Conservation (phyloP, 164 flowering plant species). For the Chimonanthus praecox region DNA sequence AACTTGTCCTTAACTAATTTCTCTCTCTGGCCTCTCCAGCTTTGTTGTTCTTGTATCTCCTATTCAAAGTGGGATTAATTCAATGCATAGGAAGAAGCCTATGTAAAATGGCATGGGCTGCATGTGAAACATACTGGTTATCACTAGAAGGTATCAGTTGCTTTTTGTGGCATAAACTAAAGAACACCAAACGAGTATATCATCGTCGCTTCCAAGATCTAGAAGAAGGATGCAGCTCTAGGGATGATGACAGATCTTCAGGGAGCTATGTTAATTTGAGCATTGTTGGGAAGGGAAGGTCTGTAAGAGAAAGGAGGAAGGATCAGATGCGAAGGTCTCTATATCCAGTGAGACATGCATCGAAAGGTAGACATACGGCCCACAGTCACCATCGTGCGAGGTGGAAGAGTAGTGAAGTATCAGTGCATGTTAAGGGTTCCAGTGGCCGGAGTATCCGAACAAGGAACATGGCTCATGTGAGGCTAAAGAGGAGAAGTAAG, state of each 20-base stretch:
- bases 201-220: slow-evolving; percentile 38
- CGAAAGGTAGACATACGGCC: slow-evolving; percentile 9
- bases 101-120: slow-evolving; percentile 63
- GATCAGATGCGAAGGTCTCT: slow-evolving; percentile 23
- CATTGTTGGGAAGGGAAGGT: slow-evolving; percentile 22
- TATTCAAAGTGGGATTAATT: slow-evolving; percentile 56
- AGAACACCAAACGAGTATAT: slow-evolving; percentile 48
- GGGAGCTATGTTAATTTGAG: slow-evolving; percentile 9
- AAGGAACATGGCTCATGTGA: slow-evolving; percentile 17
- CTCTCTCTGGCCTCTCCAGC: slow-evolving; percentile 20
- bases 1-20: too few species aligned
- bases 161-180: slow-evolving; percentile 53
- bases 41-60: slow-evolving; percentile 46
- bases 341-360: slow-evolving; percentile 16
- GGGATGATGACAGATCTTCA: slow-evolving; percentile 19
- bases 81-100: slow-evolving; percentile 62
- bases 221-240: slow-evolving; percentile 39
- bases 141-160: slow-evolving; percentile 38
- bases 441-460: slow-evolving; percentile 22
- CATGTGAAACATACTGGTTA: slow-evolving; percentile 47
- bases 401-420: slow-evolving; percentile 22
- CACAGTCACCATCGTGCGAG: slow-evolving; percentile 15
- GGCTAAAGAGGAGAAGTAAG: slow-evolving; percentile 29
- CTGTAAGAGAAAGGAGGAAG: slow-evolving; percentile 24
- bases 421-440: slow-evolving; percentile 23